Percentiles rank a stretch among this genome's conserved stretches.
These are phyloP conservation scores for Zymoseptoria crescenta DNA, from an alignment of 2,329 filamentous ascomycete species.

Conservation along the genomic window DNA sequence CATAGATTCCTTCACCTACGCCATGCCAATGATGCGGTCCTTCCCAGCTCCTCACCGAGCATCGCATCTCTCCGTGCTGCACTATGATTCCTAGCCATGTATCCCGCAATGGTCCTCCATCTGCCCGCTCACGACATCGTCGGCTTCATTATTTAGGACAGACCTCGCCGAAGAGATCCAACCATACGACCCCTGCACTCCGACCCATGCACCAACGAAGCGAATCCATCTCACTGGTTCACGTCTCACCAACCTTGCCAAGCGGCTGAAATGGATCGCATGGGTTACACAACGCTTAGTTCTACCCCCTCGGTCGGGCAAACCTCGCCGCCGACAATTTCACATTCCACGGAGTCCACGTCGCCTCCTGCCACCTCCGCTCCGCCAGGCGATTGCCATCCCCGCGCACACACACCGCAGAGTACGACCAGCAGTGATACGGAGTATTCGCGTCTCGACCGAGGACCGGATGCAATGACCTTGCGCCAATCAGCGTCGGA, in stretches of 20 bases:
- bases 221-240: not conserved
- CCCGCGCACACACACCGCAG: not conserved
- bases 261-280: not conserved
- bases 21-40: not conserved
- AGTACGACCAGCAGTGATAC: not conserved
- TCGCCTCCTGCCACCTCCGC: not conserved
- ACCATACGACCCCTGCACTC: not conserved
- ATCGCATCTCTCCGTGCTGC: not conserved
- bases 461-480: not conserved
- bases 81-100: not conserved
- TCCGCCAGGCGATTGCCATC: not conserved
- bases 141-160: not conserved
- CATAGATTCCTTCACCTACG: not conserved
- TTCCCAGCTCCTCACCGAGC: not conserved
- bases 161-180: not conserved
- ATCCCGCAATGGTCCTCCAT: not conserved
- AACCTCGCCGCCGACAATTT: not conserved
- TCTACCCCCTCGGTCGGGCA: not conserved
- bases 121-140: not conserved
- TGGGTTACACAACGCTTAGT: not conserved
- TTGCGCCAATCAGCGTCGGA: not conserved
- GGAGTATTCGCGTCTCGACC: not conserved
- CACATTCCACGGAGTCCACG: not conserved
- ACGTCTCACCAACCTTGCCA: not conserved
- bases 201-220: not conserved